Evolutionary conservation across 768 basidiomycete species (phyloP).

Genomic region (Ephemerocybe angulata): DNA sequence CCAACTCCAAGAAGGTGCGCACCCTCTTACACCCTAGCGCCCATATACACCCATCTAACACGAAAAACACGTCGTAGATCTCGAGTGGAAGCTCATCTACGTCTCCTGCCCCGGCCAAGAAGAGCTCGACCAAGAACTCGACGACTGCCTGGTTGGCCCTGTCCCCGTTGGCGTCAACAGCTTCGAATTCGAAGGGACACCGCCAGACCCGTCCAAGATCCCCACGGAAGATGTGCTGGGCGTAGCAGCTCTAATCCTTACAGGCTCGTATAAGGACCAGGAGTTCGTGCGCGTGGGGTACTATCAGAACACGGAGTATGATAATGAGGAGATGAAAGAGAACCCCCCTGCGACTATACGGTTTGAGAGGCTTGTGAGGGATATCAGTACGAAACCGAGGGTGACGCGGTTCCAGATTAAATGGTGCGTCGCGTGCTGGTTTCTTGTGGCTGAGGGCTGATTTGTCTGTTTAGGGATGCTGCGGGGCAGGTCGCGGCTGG

Average conservation of each 20-base stretch:
- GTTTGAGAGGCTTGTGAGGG: constrained; percentile 79
- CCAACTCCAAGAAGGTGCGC: constrained; percentile 76
- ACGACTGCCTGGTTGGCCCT: constrained; percentile 96
- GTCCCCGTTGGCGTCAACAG: constrained; percentile 96
- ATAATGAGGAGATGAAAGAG: constrained; percentile 87
- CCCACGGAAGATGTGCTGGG: constrained; percentile 90
- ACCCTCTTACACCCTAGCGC: neutral
- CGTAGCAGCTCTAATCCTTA: constrained; percentile 95
- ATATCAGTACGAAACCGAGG: constrained; percentile 86
- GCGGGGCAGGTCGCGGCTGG: constrained; percentile 49
- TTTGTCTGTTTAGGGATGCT: constrained; percentile 52
- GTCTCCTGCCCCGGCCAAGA: constrained; percentile 92
- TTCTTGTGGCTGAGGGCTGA: constrained; percentile 1
- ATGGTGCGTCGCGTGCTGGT: constrained; percentile 49
- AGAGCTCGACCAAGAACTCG: constrained; percentile 93
- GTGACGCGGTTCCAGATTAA: constrained; percentile 92
- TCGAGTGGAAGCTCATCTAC: constrained; percentile 98
- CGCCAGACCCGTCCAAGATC: constrained; percentile 82
- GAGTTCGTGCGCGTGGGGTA: constrained; percentile 99
- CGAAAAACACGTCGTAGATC: constrained; percentile 64
- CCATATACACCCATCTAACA: neutral
- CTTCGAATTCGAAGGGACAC: constrained; percentile 89
- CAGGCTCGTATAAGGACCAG: constrained; percentile 92
- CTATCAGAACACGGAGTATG: constrained; percentile 99
- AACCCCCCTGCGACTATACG: constrained; percentile 62